Conservation (phyloP, 163 green algal species). For the Scenedesmus sp. region DNA sequence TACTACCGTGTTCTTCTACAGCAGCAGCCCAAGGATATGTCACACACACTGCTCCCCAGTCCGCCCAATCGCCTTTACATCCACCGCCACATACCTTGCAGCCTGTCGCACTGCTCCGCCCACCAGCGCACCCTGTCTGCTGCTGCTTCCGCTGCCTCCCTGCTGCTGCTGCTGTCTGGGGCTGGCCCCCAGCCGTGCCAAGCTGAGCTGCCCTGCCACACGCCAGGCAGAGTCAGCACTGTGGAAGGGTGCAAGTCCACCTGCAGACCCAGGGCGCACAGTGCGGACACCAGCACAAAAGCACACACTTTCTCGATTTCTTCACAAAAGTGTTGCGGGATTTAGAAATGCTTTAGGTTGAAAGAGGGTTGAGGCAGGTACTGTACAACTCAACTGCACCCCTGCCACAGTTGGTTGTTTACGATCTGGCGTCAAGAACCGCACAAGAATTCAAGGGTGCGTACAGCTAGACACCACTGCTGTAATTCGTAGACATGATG, state of each 20-base stretch:
- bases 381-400: no score
- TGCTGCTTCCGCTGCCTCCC: constrained; percentile 65
- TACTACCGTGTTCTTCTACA: background rate
- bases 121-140: constrained; percentile 69
- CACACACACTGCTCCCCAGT: background rate
- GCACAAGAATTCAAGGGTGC: no score
- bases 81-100: constrained; percentile 52
- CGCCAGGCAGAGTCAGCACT: constrained; percentile 67
- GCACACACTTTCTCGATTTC: no score
- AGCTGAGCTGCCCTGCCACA: constrained; percentile 63
- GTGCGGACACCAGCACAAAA: background rate
- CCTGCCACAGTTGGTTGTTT: no score
- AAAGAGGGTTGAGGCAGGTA: no score
- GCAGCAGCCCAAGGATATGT: background rate
- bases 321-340: no score
- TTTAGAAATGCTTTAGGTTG: no score
- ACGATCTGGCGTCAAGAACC: no score
- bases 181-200: constrained; percentile 65
- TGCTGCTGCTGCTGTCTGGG: constrained; percentile 40
- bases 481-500: no score
- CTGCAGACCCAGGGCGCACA: constrained; percentile 31
- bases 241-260: constrained; percentile 62
- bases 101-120: constrained; percentile 72
- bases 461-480: no score
- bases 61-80: background rate